Conservation (phyloP, 1,284 basidiomycete species). For the Bjerkandera adusta region DNA sequence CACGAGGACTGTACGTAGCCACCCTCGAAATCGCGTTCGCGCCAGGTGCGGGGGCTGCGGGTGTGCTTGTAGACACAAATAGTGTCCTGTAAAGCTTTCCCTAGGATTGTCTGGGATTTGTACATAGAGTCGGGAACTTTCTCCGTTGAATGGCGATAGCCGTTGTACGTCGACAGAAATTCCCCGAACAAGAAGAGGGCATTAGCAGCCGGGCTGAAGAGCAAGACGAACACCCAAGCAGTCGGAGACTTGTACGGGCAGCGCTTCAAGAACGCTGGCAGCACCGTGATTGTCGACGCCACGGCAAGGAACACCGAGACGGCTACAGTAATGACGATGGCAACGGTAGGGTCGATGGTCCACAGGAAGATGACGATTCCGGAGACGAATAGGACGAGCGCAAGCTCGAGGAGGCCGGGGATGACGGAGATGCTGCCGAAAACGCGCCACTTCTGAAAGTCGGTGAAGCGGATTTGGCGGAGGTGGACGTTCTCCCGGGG, state of each 20-base stretch:
- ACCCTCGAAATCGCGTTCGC: not conserved
- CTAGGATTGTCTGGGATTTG: not conserved
- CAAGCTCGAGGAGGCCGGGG: slow-evolving; percentile 1
- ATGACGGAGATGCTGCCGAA: not conserved
- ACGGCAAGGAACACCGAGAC: not conserved
- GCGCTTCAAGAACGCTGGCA: not conserved
- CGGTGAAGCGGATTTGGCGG: not conserved
- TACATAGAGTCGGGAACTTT: not conserved
- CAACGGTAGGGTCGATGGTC: slow-evolving; percentile 2
- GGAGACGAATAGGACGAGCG: slow-evolving; percentile 4
- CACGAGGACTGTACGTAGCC: not conserved
- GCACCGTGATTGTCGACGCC: not conserved
- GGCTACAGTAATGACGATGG: not conserved
- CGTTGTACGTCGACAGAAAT: not conserved
- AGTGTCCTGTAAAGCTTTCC: too few relatives aligned
- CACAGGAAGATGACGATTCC: slow-evolving; percentile 3
- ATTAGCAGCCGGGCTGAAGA: not conserved
- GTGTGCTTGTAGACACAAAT: not conserved
- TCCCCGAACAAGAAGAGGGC: not conserved
- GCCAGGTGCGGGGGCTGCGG: not conserved
- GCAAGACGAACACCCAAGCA: not conserved
- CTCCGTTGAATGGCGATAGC: not conserved
- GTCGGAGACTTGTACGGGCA: slow-evolving; percentile 5
- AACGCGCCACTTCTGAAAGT: not conserved
- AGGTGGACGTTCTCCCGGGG: not conserved